phyloP scores from a whole-genome alignment of 2,329 filamentous ascomycete species.

The Cryphonectria japonica region DNA sequence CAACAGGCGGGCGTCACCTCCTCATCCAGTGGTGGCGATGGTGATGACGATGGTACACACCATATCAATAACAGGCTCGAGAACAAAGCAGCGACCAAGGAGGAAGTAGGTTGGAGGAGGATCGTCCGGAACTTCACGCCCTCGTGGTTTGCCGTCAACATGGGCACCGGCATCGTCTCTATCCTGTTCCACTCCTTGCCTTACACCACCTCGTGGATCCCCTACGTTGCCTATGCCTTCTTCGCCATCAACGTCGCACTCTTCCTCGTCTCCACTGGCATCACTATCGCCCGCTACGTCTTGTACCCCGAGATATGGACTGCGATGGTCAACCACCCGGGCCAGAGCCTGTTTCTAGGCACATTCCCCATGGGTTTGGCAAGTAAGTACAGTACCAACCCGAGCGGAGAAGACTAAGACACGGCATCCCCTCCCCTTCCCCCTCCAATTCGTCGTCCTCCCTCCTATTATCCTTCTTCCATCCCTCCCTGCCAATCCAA shows the following conservation, averaged over 20 bases:
- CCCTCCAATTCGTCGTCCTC: not conserved
- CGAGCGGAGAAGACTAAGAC: not conserved
- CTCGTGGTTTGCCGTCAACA: conserved; percentile 57
- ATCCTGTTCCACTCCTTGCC: conserved; percentile 62
- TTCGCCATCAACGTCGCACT: conserved; percentile 60
- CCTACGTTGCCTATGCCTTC: conserved; percentile 57
- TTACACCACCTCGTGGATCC: conserved; percentile 57
- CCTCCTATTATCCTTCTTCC: not conserved
- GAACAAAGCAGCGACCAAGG: conserved; percentile 28
- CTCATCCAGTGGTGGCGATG: not conserved
- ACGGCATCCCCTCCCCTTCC: no score
- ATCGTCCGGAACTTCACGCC: conserved; percentile 50
- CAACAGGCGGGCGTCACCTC: not conserved
- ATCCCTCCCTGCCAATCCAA: no score
- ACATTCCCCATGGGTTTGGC: conserved; percentile 38
- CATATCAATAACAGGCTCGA: not conserved
- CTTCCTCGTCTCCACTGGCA: conserved; percentile 53
- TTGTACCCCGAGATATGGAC: conserved; percentile 64
- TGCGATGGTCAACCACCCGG: conserved; percentile 64
- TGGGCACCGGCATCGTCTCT: conserved; percentile 68
- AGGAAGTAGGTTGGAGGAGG: conserved; percentile 38
- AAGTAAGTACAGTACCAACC: conserved; percentile 2
- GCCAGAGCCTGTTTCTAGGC: conserved; percentile 65
- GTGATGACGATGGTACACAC: not conserved
- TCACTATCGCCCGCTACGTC: conserved; percentile 60